These are phyloP conservation scores for Malus domestica DNA, from an alignment of 306 rosid genomes.

Conservation along the genomic window ASM211411v1 NC_041803.1:6452501-6453000, in stretches of 20 bases:
- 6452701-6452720: constrained; percentile 46
- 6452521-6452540: too few relatives aligned
- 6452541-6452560: too few relatives aligned
- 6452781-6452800: constrained; percentile 1
- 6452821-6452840: not conserved
- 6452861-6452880: constrained; percentile 93
- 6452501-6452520: too few relatives aligned
- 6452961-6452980: constrained; percentile 44
- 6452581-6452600: too few relatives aligned
- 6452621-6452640: constrained; percentile 9
- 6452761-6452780: constrained; percentile 44
- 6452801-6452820: not conserved
- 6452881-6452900: constrained; percentile 66
- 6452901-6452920: constrained; percentile 88
- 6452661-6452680: constrained; percentile 80
- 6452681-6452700: constrained; percentile 70
- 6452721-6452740: constrained; percentile 44
- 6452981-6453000: constrained; percentile 69
- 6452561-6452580: too few relatives aligned
- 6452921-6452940: constrained; percentile 60
- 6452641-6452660: constrained; percentile 28
- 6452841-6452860: constrained; percentile 42
- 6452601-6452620: not conserved
- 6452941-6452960: constrained; percentile 34
- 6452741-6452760: constrained; percentile 37